Base-by-base conservation (phyloP, 2,329 filamentous ascomycete genomes). In the Neonectria neomacrospora region DNA sequence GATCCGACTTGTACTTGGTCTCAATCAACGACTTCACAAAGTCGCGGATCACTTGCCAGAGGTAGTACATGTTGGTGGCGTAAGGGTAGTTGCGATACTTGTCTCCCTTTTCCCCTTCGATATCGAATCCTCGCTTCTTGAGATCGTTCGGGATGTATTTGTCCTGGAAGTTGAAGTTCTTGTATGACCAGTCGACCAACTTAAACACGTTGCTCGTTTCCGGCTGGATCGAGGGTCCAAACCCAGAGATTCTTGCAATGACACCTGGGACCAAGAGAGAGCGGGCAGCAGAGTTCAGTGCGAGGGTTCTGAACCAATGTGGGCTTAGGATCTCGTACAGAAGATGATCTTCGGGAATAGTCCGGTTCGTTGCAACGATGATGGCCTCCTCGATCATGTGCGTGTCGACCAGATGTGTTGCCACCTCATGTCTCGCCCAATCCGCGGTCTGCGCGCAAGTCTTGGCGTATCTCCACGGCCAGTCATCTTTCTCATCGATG, bases 51-150 rank as follows among this genome's bases (percentile, higher is more conserved):
- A 64, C 52, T 1, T 44, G 51, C 63, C 59, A 68, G 0, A 68
- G 34, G 0, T 64, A 23, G 0, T 61, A 48, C 56, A 68, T 68
- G 20, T 57, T 41, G 2, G 2, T 59, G 7, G 63, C 66, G 14
- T 68, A 68, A 1, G 66, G 66, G 11, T 68, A 68, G 16, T 68
- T 68, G 18, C 66, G 45, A 23, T 68, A 68, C 39, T 68, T 68
- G 1, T 61, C 51, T 2, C 51, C 28, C 20, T 7, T 59, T 22
- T 66, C 66, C 0, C 42, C 45, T 16, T 68, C 51, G 2, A 68
- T 18, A 1, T 68, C 56, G 2, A 68, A 68, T 0, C 67, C 67
- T 7, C 67, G 54, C 47, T 68, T 68, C 66, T 68, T 68, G n/a
- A 68, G 47, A n/a, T 68, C 66, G 0, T 68, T 68, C 8, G 67